These are phyloP conservation scores for Trametes coccinea DNA, from an alignment of 768 basidiomycete species.

Conservation along the genomic window DNA sequence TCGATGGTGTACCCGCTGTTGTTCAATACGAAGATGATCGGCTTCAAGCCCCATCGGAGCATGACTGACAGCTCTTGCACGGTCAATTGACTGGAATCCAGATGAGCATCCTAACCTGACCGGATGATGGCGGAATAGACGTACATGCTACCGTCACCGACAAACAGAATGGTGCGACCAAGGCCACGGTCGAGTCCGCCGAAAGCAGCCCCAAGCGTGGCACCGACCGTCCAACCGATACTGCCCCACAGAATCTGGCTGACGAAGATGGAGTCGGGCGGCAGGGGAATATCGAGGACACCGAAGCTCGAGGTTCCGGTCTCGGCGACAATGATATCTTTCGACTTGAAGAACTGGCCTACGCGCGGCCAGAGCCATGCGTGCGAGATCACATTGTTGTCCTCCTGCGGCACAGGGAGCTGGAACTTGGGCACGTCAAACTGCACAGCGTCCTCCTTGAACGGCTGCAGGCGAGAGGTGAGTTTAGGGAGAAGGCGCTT, in stretches of 20 bases:
- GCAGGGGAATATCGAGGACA: slow-evolving; percentile 77
- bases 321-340: slow-evolving; percentile 83
- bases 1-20: slow-evolving; percentile 90
- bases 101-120: slow-evolving; percentile 3
- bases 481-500: slow-evolving; percentile 75
- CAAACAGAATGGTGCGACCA: slow-evolving; percentile 76
- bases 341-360: slow-evolving; percentile 64
- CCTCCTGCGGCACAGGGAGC: slow-evolving; percentile 51
- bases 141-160: slow-evolving; percentile 82
- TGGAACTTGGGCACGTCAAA: slow-evolving; percentile 46
- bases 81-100: slow-evolving; percentile 58
- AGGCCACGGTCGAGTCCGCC: slow-evolving; percentile 67
- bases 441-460: slow-evolving; percentile 40
- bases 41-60: slow-evolving; percentile 68
- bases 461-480: slow-evolving; percentile 50
- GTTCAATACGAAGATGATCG: slow-evolving; percentile 83
- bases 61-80: slow-evolving; percentile 87
- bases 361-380: slow-evolving; percentile 84
- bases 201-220: slow-evolving; percentile 75
- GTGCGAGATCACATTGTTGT: slow-evolving; percentile 62
- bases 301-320: slow-evolving; percentile 91
- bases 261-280: slow-evolving; percentile 63
- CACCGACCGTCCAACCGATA: slow-evolving; percentile 88
- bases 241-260: slow-evolving; percentile 89
- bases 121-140: slow-evolving; percentile 28